Evolutionary conservation across 1,284 basidiomycete genomes (phyloP), one percentile per base, ranked within the genome.

Genomic region (Pholiota adiposa): DNA sequence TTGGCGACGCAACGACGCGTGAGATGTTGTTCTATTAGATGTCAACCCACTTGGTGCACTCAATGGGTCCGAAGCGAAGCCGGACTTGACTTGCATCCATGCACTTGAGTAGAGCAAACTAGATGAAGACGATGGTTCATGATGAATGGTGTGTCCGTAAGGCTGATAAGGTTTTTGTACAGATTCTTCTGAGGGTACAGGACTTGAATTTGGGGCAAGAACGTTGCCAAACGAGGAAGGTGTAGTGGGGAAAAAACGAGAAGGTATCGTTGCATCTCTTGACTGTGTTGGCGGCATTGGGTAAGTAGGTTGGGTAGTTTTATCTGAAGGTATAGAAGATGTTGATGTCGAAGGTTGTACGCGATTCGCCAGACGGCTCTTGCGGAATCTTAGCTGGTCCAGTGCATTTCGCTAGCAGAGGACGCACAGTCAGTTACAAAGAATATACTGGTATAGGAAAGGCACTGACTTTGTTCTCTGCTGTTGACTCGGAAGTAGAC

Each of bases 141-240:
- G 71, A 43, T 61, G 64, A 50, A 63, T 65, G 55, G 67, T 63
- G 8, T 75, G 71, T 34, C 68, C 69, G 63, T 78, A 73, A 18
- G 77, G 66, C 12, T 71, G 72, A 71, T 83, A 75, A 38, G 75
- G 54, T 11, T 69, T 74, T 64, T 71, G 66, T 50, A 34, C 29
- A 14, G 71, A 57, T 12, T 68, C 66, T 53, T 86, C 82, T 43
- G 78, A 70, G 31, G 68, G 66, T 29, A 81, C 67, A 48, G 89
- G 88, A 67, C 89, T 92, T 56, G 91, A 92, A 73, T 81, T 88
- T 33, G 90, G 90, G 27, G 90, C 89, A 54, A 92, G 84, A 54
- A 92, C 74, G 54, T 76, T 83, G 69, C 83, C 84, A 41, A 77
- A 70, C 19, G 76, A 68, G 1, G 74, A 69, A 21, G 75, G 71